Evolutionary conservation across 495 filamentous ascomycete genomes (phyloP).

Genomic region (Sphaerosporella brunnea): DNA sequence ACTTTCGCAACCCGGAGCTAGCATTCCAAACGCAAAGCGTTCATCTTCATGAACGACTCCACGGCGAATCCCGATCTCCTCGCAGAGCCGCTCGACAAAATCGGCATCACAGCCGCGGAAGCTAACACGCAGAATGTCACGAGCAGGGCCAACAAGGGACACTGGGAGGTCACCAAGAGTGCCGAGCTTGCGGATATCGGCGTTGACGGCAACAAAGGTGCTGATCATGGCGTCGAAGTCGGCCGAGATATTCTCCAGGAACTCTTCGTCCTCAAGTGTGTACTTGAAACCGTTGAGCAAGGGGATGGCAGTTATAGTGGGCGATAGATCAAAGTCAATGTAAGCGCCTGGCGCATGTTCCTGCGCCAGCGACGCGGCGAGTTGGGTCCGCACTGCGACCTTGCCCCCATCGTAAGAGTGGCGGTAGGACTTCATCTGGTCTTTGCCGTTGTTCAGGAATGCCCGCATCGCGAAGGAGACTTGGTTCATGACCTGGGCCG

Average conservation of each 20-base stretch:
- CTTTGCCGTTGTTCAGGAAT: conserved; percentile 76
- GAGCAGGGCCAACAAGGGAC: conserved; percentile 40
- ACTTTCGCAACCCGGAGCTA: conserved; percentile 6
- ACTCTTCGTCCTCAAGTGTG: conserved; percentile 56
- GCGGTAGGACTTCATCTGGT: conserved; percentile 53
- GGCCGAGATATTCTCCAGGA: conserved; percentile 65
- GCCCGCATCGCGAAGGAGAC: conserved; percentile 79
- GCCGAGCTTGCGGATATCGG: conserved; percentile 61
- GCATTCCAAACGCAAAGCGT: conserved; percentile 35
- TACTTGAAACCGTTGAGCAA: conserved; percentile 32
- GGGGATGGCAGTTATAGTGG: conserved; percentile 70
- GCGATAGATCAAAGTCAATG: conserved; percentile 69
- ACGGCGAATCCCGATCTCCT: conserved; percentile 63
- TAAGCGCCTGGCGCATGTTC: conserved; percentile 48
- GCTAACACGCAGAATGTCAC: conserved; percentile 47
- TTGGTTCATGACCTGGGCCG: conserved; percentile 83
- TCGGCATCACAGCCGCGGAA: conserved; percentile 81
- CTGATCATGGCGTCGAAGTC: conserved; percentile 81
- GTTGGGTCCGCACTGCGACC: conserved; percentile 19
- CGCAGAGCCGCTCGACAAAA: conserved; percentile 65
- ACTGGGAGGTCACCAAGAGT: conserved; percentile 70
- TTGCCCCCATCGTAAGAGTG: conserved; percentile 4
- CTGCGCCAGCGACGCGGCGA: conserved; percentile 15
- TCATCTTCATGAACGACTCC: conserved; percentile 66
- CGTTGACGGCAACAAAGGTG: conserved; percentile 60